Evolutionary conservation across 805 yeast species (phyloP), one percentile per base, ranked within the genome.

Genomic region (Lipomyces mesembrius): DNA sequence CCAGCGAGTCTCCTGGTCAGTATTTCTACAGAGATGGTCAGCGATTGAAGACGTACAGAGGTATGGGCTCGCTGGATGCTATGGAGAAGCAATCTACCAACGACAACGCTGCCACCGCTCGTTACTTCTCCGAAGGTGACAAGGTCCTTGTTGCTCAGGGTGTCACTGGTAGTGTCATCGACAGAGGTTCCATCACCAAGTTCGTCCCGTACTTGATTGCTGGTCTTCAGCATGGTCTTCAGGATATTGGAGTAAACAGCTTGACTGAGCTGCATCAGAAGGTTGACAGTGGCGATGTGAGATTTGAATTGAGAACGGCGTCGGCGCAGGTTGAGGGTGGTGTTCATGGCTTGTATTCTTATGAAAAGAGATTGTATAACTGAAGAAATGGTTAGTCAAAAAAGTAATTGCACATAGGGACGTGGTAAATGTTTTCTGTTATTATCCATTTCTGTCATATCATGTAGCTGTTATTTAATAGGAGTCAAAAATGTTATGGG

Each of bases 241-340:
- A 95, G 85, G 99, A 95, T 80, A 92, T 95, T 80, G 99, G 99
- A 82, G 90, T 89, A 71, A 75, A 78, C 75, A 88, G 95, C 58
- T 78, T 90, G 73, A 77, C 73, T 20, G 87, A 81, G 54, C 86
- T 95, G 79, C 89, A 89, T 77, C 80, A 80, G 67, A 79, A 83
- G 58, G 94, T 91, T 69, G 83, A 82, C 75, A 71, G 75, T 64
- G 96, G 96, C 74, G 82, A 81, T 39, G 88, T 92, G 71, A 88
- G 99, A 83, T 95, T 95, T 78, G 99, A 95, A 84, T 88, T 89
- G 82, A 92, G 99, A 87, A 93, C 98, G 74, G 97, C 98, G 60
- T 91, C 97, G 77, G 97, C 99, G 72, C 99, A 95, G 85, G 85
- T 92, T 73, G 99, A 95, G 84, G 99, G 99, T 84, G 98, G 98